Evolutionary conservation across 208 protist genomes (phyloP).

Genomic region (Endotrypanum monterogeii): DNA sequence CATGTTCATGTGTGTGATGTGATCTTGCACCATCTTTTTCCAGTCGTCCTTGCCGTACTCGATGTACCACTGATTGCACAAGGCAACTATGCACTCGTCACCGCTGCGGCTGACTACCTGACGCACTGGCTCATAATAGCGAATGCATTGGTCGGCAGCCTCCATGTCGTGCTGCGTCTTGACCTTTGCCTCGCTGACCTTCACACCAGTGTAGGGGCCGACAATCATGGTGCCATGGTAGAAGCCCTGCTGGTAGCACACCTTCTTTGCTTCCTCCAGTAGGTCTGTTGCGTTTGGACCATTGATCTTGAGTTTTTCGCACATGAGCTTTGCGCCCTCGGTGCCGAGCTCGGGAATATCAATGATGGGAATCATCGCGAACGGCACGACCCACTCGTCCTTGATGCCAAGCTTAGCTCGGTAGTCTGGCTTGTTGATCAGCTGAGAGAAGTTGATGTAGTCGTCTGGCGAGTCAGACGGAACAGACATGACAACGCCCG

Average conservation of each 20-base stretch:
- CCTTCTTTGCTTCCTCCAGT: conserved; percentile 98
- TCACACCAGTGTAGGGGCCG: conserved; percentile 72
- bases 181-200: conserved; percentile 96
- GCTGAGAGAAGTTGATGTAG: conserved; percentile 97
- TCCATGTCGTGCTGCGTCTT: conserved; percentile 83
- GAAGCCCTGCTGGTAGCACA: conserved; percentile 98
- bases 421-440: conserved; percentile 95
- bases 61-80: conserved; percentile 99
- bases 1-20: conserved; percentile 92
- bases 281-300: conserved; percentile 95
- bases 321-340: conserved; percentile 86
- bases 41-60: conserved; percentile 99
- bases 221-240: conserved; percentile 96
- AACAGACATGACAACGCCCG: conserved; percentile 98
- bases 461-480: conserved; percentile 99
- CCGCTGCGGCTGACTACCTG: conserved; percentile 98
- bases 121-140: conserved; percentile 97
- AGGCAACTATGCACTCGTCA: conserved; percentile 99
- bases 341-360: conserved; percentile 92
- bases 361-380: conserved; percentile 96
- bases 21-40: conserved; percentile 84
- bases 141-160: conserved; percentile 73
- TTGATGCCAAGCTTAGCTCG: conserved; percentile 93
- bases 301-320: conserved; percentile 96
- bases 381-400: conserved; percentile 96